A percentile compares a stretch with the other conserved stretches of the same genome.
These are phyloP conservation scores for Leavenworthia alabamica DNA, from an alignment of 345 rosid genomes.

Conservation along the genomic window DNA sequence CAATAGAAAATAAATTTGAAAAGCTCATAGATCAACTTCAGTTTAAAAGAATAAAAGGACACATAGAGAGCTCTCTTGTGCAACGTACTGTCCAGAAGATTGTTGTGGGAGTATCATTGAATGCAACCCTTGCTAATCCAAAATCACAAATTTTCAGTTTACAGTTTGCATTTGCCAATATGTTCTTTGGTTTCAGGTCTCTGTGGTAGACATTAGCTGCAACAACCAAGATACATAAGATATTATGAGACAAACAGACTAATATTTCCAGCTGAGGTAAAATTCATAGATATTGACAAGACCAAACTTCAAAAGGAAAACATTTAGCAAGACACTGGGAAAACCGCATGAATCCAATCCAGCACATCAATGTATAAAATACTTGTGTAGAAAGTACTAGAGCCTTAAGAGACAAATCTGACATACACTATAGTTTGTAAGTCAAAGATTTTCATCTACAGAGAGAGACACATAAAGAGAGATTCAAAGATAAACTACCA, in stretches of 20 bases:
- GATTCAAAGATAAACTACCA: conserved; percentile 36
- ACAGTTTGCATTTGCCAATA: conserved; percentile 96
- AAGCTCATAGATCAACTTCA: conserved; percentile 4
- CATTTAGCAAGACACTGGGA: conserved; percentile 9
- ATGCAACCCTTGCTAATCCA: conserved; percentile 93
- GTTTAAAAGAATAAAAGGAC: conserved; percentile 4
- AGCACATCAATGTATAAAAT: not conserved
- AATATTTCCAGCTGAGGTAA: not conserved
- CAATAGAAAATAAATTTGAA: conserved; percentile 4
- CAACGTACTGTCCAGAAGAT: conserved; percentile 86
- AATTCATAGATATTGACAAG: not conserved
- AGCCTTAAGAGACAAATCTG: not conserved
- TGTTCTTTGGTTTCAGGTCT: conserved; percentile 92
- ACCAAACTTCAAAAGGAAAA: not conserved
- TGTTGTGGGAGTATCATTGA: conserved; percentile 79
- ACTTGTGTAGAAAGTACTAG: not conserved
- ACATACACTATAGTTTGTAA: not conserved
- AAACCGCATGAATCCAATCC: not conserved
- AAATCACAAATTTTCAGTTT: conserved; percentile 95
- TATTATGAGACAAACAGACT: not conserved
- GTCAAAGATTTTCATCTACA: not conserved
- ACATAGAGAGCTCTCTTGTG: not conserved
- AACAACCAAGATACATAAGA: conserved; percentile 24
- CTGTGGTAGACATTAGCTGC: conserved; percentile 95
- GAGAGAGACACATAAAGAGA: not conserved